phyloP scores from a whole-genome alignment of 352 stramenopile genomes.

The Thraustotheca clavata region DNA sequence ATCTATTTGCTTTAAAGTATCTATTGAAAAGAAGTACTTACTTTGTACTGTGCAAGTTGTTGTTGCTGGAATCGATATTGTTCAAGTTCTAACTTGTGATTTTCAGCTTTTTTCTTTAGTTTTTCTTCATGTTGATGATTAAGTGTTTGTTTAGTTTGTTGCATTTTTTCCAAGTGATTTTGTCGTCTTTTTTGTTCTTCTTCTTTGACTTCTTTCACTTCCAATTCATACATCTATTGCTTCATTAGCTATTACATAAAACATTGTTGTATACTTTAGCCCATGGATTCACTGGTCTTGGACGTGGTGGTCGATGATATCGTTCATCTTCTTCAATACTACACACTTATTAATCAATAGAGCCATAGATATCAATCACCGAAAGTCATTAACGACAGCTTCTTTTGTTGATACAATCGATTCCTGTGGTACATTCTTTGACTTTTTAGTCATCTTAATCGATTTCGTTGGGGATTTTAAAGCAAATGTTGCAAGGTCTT shows the following conservation, averaged over 20 bases:
- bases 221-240: conserved; percentile 18
- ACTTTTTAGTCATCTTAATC: background rate
- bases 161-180: background rate
- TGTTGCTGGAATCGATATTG: conserved; percentile 11
- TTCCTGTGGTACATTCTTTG: background rate
- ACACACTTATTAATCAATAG: background rate
- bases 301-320: conserved; percentile 2
- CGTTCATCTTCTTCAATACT: background rate
- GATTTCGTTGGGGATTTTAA: background rate
- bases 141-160: background rate
- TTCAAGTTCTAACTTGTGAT: background rate
- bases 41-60: background rate
- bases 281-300: conserved; percentile 11
- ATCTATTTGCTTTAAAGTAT: background rate
- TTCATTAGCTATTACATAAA: too few species aligned
- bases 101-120: background rate
- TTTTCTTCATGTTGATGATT: background rate
- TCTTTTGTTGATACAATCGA: background rate
- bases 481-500: conserved; percentile 4
- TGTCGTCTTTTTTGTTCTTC: background rate
- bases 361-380: background rate
- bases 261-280: conserved; percentile 12
- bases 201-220: conserved; percentile 3
- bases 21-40: background rate
- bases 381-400: background rate